phyloP scores from a whole-genome alignment of 345 rosid genomes.

The Gynandropsis gynandra region DNA sequence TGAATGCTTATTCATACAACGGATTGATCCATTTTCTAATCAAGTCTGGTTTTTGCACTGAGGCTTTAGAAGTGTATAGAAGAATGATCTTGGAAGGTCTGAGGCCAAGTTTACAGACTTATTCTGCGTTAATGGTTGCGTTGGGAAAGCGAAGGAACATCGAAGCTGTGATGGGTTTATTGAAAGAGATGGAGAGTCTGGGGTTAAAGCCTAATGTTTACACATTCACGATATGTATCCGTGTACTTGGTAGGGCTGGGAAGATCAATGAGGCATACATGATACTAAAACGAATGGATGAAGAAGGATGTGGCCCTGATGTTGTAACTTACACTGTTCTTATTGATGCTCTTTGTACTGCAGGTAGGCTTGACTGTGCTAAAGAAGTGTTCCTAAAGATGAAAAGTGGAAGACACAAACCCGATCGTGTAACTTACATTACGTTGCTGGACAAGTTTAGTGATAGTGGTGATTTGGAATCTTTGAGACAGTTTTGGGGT shows the following conservation, averaged over 20 bases:
- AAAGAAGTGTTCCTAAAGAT: slow-evolving; percentile 56
- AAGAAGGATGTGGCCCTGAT: slow-evolving; percentile 81
- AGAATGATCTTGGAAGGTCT: slow-evolving; percentile 73
- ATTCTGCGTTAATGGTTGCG: slow-evolving; percentile 88
- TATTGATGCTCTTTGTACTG: slow-evolving; percentile 76
- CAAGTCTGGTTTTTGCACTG: slow-evolving; percentile 48
- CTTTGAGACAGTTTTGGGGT: slow-evolving; percentile 61
- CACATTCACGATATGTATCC: slow-evolving; percentile 87
- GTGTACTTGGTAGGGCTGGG: slow-evolving; percentile 77
- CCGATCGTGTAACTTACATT: slow-evolving; percentile 69
- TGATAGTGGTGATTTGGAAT: slow-evolving; percentile 60
- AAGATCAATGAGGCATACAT: slow-evolving; percentile 57
- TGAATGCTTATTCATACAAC: slow-evolving; percentile 72
- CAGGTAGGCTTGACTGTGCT: slow-evolving; percentile 55
- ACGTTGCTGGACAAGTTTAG: slow-evolving; percentile 75
- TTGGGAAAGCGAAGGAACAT: slow-evolving; percentile 74
- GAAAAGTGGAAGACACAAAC: slow-evolving; percentile 73
- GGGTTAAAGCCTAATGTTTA: slow-evolving; percentile 82
- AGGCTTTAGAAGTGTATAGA: slow-evolving; percentile 61
- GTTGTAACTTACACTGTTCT: slow-evolving; percentile 85
- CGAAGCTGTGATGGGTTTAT: slow-evolving; percentile 56
- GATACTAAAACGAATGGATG: slow-evolving; percentile 78
- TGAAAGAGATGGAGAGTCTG: slow-evolving; percentile 72
- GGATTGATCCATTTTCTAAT: slow-evolving; percentile 77
- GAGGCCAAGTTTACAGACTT: slow-evolving; percentile 90